Percentiles rank a stretch among this genome's conserved stretches.
Conservation (phyloP, 306 rosid genomes). For the peach (Prunus persica) region DNA sequence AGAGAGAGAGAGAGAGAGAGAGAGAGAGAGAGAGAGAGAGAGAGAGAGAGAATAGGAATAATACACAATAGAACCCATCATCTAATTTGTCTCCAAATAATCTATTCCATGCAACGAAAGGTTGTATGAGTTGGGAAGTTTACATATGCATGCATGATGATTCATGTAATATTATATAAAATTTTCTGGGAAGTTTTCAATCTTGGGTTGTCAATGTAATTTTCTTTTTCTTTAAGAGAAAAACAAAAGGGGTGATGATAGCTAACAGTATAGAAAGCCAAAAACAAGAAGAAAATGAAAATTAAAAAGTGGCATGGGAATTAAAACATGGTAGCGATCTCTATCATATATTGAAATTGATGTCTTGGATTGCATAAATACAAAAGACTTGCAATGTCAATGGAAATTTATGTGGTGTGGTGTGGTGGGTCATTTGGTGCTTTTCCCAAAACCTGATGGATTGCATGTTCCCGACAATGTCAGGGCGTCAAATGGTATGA, state of each 20-base stretch:
- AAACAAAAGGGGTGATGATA: no score
- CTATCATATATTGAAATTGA: background rate
- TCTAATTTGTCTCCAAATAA: background rate
- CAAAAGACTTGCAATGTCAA: background rate
- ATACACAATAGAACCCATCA: background rate
- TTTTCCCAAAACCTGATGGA: conserved; percentile 44
- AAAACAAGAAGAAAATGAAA: background rate
- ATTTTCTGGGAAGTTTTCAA: no score
- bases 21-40: no score
- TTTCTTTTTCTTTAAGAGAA: no score
- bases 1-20: no score
- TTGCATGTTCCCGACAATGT: conserved; percentile 93
- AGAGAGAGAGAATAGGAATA: no score
- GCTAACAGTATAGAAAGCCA: background rate
- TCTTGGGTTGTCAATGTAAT: no score
- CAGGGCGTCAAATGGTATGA: conserved; percentile 64
- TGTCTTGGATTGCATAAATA: background rate
- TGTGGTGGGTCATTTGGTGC: conserved; percentile 30
- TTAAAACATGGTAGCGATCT: background rate
- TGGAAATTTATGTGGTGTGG: background rate
- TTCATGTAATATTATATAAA: no score
- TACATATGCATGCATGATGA: no score
- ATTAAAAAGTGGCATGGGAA: background rate
- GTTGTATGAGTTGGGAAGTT: no score
- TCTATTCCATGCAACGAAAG: background rate